phyloP scores from a whole-genome alignment of 306 rosid species.

The Datisca glomerata region DNA sequence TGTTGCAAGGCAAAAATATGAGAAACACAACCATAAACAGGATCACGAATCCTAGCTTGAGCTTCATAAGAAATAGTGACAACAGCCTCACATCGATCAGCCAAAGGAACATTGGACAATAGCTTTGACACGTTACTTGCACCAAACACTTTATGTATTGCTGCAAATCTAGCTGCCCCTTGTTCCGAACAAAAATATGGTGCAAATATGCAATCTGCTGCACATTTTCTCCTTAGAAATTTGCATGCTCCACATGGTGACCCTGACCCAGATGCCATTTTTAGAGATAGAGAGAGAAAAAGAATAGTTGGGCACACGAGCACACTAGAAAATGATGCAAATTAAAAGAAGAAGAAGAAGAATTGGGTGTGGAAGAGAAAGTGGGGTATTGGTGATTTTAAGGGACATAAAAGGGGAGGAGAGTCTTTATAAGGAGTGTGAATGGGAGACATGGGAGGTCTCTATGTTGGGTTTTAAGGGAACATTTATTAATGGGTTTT shows the following conservation, averaged over 20 bases:
- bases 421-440: conserved; percentile 28
- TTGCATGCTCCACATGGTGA: conserved; percentile 99
- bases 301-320: conserved; percentile 49
- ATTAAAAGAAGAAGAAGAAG: conserved; percentile 6
- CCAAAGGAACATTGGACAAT: conserved; percentile 63
- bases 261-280: conserved; percentile 20
- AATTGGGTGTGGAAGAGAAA: conserved; percentile 10
- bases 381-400: conserved; percentile 37
- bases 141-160: conserved; percentile 92
- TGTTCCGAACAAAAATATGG: conserved; percentile 88
- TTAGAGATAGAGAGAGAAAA: not conserved
- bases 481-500: conserved; percentile 41
- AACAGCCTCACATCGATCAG: conserved; percentile 86
- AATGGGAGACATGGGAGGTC: conserved; percentile 53
- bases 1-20: conserved; percentile 94
- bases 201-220: conserved; percentile 76
- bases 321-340: conserved; percentile 64
- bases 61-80: conserved; percentile 93
- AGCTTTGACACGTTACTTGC: conserved; percentile 91
- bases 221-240: conserved; percentile 82
- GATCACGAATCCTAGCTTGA: conserved; percentile 85
- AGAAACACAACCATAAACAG: conserved; percentile 93
- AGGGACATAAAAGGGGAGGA: conserved; percentile 20
- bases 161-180: conserved; percentile 87
- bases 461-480: conserved; percentile 49